Evolutionary conservation across 78 protist genomes (phyloP), one percentile per base, ranked within the genome.

Genomic region (Dictyostelium brefeldianum): DNA sequence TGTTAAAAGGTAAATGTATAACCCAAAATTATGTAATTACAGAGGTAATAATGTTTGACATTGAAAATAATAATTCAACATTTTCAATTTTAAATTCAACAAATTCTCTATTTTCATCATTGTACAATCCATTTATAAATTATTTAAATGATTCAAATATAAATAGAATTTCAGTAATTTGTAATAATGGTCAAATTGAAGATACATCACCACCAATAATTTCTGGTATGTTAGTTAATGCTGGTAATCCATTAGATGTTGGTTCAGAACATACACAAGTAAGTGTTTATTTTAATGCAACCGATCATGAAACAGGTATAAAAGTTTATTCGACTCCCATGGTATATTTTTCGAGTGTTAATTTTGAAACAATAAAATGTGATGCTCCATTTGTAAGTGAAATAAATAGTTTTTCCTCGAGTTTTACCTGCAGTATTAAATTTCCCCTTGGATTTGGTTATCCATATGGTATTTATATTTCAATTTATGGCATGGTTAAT

Each of bases 361-460:
- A 65, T 65, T n/a, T 65, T 6, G 47, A 29, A 12, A 65, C 8
- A 29, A 22, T 27, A 14, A 43, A 65, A 65, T 65, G 74, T 65
- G n/a, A 27, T 12, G 27, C 17, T 0, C 1, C 2, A 3, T 27
- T 14, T 15, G 6, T 65, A 11, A 14, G n/a, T n/a, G n/a, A n/a
- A n/a, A n/a, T n/a, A n/a, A n/a, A n/a, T n/a, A n/a, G n/a, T n/a
- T n/a, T n/a, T n/a, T n/a, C n/a, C n/a, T n/a, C n/a, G n/a, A n/a
- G n/a, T n/a, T n/a, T n/a, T n/a, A n/a, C n/a, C n/a, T 64, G 43
- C 17, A 29, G n/a, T 1, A 17, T n/a, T n/a, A 11, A 27, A 4
- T 0, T 82, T 1, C 89, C 89, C 22, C 71, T 41, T 29, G 89
- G 89, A 8, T 82, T 82, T 69, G 80, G 89, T 31, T 67, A 67